Base-by-base conservation (phyloP, 2,329 filamentous ascomycete species). In the Sphaerulina vaccinii region DNA sequence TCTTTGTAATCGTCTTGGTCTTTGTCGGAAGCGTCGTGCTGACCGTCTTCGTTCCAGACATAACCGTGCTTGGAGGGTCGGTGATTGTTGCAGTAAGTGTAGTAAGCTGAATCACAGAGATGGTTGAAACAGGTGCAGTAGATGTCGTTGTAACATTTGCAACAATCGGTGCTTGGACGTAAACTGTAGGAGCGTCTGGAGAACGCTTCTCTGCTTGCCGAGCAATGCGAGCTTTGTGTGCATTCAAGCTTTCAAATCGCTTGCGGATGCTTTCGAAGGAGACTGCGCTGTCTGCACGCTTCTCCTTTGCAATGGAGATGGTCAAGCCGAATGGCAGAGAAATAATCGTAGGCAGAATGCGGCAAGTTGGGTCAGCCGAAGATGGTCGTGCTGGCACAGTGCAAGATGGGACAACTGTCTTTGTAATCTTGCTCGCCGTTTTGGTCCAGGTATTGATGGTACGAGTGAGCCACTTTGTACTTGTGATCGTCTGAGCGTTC, bases 391-490 rank as follows among this genome's bases (percentile, higher is more conserved):
- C 22, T 2, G 53, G 53, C 0, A 56, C 33, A 13, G 53, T 72
- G 64, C 72, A 75, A 5, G 63, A 66, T 11, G 70, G 68, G 3
- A 68, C 69, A 1, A 64, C 61, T 0, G 71, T 74, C 40, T 66
- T 64, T 1, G 59, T 64, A 9, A 54, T 33, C n/a, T 58, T 47
- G 13, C 38, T 52, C 8, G 57, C 51, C 5, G 51, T 63, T 21
- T 56, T 49, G 6, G 54, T 61, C 56, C 60, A 63, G 8, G 48
- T 41, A 15, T 68, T 69, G 59, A 68, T 71, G 3, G 63, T 66
- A 9, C 52, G 52, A 2, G 58, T 41, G 19, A 62, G 46, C 32
- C 49, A 59, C 35, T 54, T 57, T 1, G 55, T 64, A 24, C 51
- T 60, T 2, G 60, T 62, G 16, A 57, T 51, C 5, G 56, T 58